phyloP scores from a whole-genome alignment of 192 early-diverging fungal genomes.

The Mortierella hygrophila region DNA sequence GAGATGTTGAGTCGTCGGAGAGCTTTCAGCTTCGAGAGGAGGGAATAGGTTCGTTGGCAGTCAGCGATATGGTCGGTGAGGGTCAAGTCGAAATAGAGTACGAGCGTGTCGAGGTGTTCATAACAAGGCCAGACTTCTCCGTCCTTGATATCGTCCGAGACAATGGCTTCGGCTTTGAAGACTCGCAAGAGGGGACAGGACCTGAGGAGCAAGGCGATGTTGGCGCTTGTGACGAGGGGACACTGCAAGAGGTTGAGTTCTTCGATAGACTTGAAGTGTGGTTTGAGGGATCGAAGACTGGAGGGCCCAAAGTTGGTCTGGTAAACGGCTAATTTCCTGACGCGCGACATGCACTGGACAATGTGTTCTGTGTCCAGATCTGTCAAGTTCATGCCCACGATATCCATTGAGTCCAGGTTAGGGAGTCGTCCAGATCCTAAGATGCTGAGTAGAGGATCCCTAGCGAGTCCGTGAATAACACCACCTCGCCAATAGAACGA shows the following conservation, averaged over 20 bases:
- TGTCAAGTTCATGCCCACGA: background rate
- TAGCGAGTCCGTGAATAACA: background rate
- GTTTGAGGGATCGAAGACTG: background rate
- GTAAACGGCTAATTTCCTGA: background rate
- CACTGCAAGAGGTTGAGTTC: background rate
- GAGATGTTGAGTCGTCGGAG: conserved; percentile 1
- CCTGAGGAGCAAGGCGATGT: background rate
- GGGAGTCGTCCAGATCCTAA: background rate
- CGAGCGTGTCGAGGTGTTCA: background rate
- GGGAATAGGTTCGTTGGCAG: background rate
- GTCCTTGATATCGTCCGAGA: background rate
- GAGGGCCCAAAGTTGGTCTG: background rate
- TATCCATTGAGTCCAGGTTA: conserved; percentile 1
- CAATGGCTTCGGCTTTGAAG: background rate
- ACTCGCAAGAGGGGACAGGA: background rate
- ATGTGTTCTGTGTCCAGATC: background rate
- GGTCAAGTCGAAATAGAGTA: background rate
- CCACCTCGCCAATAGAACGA: background rate
- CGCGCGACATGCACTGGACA: background rate
- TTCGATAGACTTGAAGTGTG: background rate
- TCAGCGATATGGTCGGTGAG: background rate
- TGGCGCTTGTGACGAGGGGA: background rate
- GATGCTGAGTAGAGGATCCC: background rate
- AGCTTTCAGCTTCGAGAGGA: background rate
- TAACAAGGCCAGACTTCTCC: background rate